Evolutionary conservation across 2,329 filamentous ascomycete genomes (phyloP), one percentile per base, ranked within the genome.

Genomic region (Chrysosporium keratinophilum): DNA sequence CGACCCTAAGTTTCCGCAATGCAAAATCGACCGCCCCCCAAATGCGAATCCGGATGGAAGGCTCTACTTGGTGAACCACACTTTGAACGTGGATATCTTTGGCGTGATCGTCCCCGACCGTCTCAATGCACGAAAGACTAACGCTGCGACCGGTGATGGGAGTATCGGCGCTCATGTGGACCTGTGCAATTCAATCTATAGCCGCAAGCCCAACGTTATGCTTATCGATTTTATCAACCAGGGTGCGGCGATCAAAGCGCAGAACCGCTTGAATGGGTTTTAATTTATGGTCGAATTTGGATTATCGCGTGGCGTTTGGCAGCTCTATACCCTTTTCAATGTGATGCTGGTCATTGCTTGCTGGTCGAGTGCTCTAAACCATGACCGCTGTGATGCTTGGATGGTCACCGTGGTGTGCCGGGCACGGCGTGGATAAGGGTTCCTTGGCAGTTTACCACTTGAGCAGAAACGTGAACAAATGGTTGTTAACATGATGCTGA

Each of bases 1-100:
- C 1, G 66, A 74, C 56, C 49, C 69, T 2, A 59, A 63, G 6
- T 75, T 76, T 59, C 56, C 64, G 0, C 61, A 69, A 55, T 76
- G 74, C 62, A 70, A 63, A 10, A 69, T 76, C 50, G 67, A 76
- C 58, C 69, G 73, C 2, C 74, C 74, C 2, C 44, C 66, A 4
- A 66, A 65, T n/a, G 66, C 64, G 20, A 66, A 63, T 12, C 58
- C 67, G 5, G 61, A 65, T 3, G 71, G 68, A 11, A 65, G 70
- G 3, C 74, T 76, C 72, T 72, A 72, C 52, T 66, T 76, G 35
- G 67, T 76, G 56, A 77, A 76, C 54, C 74, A 77, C 59, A 75
- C 74, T 57, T 62, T 76, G 2, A 70, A 76, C 56, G 59, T 69
- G 9, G 65, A 74, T 48, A 59, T 74, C 31, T 53, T 71, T 0